Percentiles rank a stretch among this genome's conserved stretches.
These are phyloP conservation scores for Parathielavia hyrcaniae DNA, from an alignment of 495 filamentous ascomycete species.

Conservation along the genomic window DNA sequence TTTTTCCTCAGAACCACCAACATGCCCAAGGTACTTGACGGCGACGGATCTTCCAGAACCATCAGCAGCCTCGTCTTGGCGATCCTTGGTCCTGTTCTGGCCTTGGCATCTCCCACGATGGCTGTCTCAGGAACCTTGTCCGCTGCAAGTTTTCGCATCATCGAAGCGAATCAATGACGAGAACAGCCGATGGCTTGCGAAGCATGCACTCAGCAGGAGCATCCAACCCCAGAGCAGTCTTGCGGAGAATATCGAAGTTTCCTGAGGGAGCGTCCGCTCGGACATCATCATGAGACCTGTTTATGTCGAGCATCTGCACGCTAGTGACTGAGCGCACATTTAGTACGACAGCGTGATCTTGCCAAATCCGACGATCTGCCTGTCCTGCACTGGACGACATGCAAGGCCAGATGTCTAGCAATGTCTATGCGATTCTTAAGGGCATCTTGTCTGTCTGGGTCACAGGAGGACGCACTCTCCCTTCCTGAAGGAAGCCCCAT, in stretches of 20 bases:
- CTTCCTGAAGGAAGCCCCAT: no score
- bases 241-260: neutral
- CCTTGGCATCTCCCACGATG: constrained; percentile 8
- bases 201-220: neutral
- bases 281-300: constrained; percentile 14
- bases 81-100: neutral
- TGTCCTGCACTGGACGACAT: constrained; percentile 1
- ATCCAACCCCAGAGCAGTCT: neutral
- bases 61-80: neutral
- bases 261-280: neutral
- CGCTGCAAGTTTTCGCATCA: constrained; percentile 19
- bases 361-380: neutral
- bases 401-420: constrained; percentile 1
- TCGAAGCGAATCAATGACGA: constrained; percentile 23
- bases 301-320: constrained; percentile 12
- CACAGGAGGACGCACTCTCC: no score
- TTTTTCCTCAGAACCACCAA: no score
- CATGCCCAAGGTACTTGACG: neutral
- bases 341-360: neutral
- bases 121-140: constrained; percentile 24
- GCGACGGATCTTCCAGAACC: neutral
- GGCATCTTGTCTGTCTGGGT: no score
- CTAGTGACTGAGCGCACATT: neutral
- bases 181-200: constrained; percentile 7
- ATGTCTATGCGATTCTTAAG: neutral